phyloP scores from a whole-genome alignment of 208 protist species.

The Trypanosoma melophagium region DNA sequence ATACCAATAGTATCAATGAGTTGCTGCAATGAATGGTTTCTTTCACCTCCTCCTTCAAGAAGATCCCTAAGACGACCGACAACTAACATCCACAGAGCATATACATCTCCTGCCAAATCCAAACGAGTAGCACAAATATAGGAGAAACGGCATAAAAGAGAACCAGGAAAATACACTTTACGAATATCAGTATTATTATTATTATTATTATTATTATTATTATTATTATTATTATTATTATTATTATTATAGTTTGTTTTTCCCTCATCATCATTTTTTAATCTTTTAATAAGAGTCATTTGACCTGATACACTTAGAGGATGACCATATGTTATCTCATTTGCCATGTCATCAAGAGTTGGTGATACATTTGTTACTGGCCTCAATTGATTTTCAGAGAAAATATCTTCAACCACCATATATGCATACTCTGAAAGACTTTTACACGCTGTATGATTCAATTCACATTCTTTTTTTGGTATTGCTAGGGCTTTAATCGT shows the following conservation, averaged over 20 bases:
- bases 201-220: constrained; percentile 22
- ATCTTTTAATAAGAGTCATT: constrained; percentile 17
- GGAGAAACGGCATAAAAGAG: constrained; percentile 71
- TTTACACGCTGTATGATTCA: constrained; percentile 39
- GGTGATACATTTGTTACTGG: background rate
- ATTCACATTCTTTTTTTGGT: constrained; percentile 42
- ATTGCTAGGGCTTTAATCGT: constrained; percentile 39
- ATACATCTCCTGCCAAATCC: constrained; percentile 33
- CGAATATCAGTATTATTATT: constrained; percentile 40
- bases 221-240: constrained; percentile 30
- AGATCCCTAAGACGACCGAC: constrained; percentile 37
- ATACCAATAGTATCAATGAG: constrained; percentile 26
- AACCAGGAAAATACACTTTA: constrained; percentile 67
- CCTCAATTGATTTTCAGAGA: background rate
- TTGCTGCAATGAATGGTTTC: constrained; percentile 25
- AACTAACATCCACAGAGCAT: constrained; percentile 41
- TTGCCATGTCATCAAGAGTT: constrained; percentile 7
- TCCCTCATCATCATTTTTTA: background rate
- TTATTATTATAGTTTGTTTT: background rate
- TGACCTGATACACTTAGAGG: background rate
- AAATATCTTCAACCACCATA: constrained; percentile 25
- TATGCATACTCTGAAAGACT: constrained; percentile 24
- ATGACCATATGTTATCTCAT: constrained; percentile 24
- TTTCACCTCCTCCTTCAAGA: constrained; percentile 23
- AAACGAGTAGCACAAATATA: constrained; percentile 40